These are phyloP conservation scores for Musa schizocarpa DNA, from an alignment of 176 grass and related monocot genomes.

Conservation along the genomic window DNA sequence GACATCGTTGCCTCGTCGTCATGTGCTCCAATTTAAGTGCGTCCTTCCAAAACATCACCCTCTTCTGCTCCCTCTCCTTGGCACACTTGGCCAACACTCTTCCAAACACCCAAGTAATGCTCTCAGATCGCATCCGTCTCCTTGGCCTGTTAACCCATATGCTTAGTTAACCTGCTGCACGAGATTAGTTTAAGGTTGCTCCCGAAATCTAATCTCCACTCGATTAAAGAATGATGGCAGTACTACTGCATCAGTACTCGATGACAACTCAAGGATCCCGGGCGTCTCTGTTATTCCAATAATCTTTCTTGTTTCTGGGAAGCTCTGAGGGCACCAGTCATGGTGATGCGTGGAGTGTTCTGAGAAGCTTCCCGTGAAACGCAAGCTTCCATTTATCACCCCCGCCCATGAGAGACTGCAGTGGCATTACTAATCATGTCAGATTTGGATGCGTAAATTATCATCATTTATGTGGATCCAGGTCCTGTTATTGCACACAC, in stretches of 20 bases:
- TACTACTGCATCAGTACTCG: too few species aligned
- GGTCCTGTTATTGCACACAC: too few species aligned
- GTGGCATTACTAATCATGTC: background rate
- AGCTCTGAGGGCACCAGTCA: background rate
- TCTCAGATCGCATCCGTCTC: too few species aligned
- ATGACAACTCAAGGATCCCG: too few species aligned
- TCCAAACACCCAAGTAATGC: background rate
- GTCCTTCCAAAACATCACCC: slow-evolving; percentile 26
- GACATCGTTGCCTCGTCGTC: slow-evolving; percentile 19
- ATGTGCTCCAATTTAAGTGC: slow-evolving; percentile 47
- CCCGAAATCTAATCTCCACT: slow-evolving; percentile 10
- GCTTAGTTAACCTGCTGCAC: too few species aligned
- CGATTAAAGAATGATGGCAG: slow-evolving; percentile 15
- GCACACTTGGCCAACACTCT: background rate
- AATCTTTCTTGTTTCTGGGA: background rate
- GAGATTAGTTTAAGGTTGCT: slow-evolving; percentile 8
- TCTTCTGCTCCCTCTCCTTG: background rate
- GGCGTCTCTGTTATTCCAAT: too few species aligned
- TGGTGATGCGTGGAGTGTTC: background rate
- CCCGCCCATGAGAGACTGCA: too few species aligned
- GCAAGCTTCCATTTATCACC: background rate
- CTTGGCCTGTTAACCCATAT: too few species aligned
- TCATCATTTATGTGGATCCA: too few species aligned
- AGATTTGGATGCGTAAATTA: background rate
- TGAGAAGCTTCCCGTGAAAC: background rate